Evolutionary conservation across 768 basidiomycete genomes (phyloP), one percentile per base, ranked within the genome.

Genomic region (Lentinus brumalis): DNA sequence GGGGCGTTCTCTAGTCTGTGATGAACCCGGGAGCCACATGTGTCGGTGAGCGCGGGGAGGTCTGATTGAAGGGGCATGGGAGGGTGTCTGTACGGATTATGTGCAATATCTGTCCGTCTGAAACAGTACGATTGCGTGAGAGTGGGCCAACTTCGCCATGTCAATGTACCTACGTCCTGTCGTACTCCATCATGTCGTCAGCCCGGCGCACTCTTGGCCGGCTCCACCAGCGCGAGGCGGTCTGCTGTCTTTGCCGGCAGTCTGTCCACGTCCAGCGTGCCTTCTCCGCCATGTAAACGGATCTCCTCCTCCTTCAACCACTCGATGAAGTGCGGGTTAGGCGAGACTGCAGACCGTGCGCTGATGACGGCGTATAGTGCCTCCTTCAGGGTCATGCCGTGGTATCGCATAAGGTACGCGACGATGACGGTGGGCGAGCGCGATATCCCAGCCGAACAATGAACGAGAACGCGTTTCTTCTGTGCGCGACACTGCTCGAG

Each of bases 391-490:
- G 73, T 49, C 77, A 81, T 77, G 1, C 64, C 68, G 9, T 60
- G 65, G 46, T 61, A 51, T 49, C 71, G 73, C 76, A 81, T 77
- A 18, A 81, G 68, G 58, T 80, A 82, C 26, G 72, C 79, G 1
- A 70, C 67, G 50, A 80, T 72, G 42, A 82, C 60, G 9, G 70
- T 76, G 2, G 79, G 81, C 9, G 78, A 79, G n/a, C 81, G 77
- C 3, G 79, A 81, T 8, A 81, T 74, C 12, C 72, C 81, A 1
- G 79, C 80, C 1, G 71, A 73, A 65, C 81, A 82, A 57, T 82
- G 81, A 0, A 81, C 75, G 6, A 82, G 70, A 39, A 81, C 74
- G 55, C 63, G 72, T 18, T 51, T 65, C 8, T 68, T 71, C 16
- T 71, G 30, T 12, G 35, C 60, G n/a, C 53, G 29, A 4, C 55